These are phyloP conservation scores for Leishmania tropica DNA, from an alignment of 208 protist species.

Conservation along the genomic window DNA sequence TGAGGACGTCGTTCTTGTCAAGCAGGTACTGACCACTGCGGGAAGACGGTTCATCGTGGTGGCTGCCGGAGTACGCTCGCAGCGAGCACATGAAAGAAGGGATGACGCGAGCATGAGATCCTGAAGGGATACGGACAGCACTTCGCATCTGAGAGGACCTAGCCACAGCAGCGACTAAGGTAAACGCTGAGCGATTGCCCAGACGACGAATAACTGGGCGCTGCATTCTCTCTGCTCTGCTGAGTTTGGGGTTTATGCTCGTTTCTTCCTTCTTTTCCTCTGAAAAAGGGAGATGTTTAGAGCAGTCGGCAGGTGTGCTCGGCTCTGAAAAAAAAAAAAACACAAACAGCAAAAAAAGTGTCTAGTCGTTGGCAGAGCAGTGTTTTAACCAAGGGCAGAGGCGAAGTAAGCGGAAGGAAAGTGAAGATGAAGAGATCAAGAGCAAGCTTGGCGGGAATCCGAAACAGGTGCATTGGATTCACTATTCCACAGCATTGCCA, in stretches of 20 bases:
- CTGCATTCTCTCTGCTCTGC: slow-evolving; percentile 26
- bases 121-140: slow-evolving; percentile 1
- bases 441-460: neutral
- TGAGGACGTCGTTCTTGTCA: slow-evolving; percentile 94
- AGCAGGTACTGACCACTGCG: slow-evolving; percentile 90
- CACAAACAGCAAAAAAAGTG: neutral
- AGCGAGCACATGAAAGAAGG: slow-evolving; percentile 21
- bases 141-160: slow-evolving; percentile 7
- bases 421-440: neutral
- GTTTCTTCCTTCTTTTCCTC: slow-evolving; percentile 7
- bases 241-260: neutral
- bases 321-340: neutral
- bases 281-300: neutral
- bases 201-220: slow-evolving; percentile 23
- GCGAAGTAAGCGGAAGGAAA: neutral
- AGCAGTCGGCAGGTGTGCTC: neutral
- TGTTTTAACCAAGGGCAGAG: neutral
- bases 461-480: neutral
- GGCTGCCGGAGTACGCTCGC: slow-evolving; percentile 68
- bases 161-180: slow-evolving; percentile 19
- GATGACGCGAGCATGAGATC: neutral
- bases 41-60: slow-evolving; percentile 60
- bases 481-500: neutral
- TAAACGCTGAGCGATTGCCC: slow-evolving; percentile 13
- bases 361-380: no score